These are phyloP conservation scores for Sporothrix schenckii DNA, from an alignment of 2,329 filamentous ascomycete genomes.

Conservation along the genomic window DNA sequence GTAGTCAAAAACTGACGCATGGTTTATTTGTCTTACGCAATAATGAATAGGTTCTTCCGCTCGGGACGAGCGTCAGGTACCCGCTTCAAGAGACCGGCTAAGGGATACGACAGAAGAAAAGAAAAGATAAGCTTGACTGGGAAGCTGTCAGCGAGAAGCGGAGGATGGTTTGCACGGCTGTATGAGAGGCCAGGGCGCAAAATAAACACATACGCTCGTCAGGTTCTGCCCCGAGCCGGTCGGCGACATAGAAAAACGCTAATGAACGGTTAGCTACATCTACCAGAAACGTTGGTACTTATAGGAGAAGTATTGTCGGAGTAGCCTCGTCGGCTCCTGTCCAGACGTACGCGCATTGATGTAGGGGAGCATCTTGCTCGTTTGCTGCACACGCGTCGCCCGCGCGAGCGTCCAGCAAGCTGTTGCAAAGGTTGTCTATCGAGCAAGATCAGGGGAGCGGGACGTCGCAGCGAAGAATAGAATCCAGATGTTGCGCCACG, in stretches of 20 bases:
- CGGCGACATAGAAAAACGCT: slow-evolving; percentile 52
- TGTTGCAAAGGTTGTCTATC: background rate
- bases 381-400: slow-evolving; percentile 3
- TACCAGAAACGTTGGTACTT: background rate
- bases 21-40: slow-evolving; percentile 58
- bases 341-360: slow-evolving; percentile 39
- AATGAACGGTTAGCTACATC: slow-evolving; percentile 17
- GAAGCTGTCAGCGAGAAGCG: background rate
- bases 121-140: slow-evolving; percentile 90
- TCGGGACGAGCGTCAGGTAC: slow-evolving; percentile 82
- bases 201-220: slow-evolving; percentile 50
- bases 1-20: background rate
- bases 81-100: slow-evolving; percentile 85
- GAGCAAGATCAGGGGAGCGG: background rate
- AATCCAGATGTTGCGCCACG: background rate
- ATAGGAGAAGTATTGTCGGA: background rate
- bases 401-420: slow-evolving; percentile 14
- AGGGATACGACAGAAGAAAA: slow-evolving; percentile 88
- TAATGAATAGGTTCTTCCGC: slow-evolving; percentile 85
- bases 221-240: slow-evolving; percentile 48
- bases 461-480: background rate
- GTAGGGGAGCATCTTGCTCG: slow-evolving; percentile 40
- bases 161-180: background rate
- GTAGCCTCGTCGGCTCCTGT: background rate
- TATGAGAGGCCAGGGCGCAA: background rate